Evolutionary conservation across 345 rosid genomes (phyloP).

Genomic region (Populus tremula): DNA sequence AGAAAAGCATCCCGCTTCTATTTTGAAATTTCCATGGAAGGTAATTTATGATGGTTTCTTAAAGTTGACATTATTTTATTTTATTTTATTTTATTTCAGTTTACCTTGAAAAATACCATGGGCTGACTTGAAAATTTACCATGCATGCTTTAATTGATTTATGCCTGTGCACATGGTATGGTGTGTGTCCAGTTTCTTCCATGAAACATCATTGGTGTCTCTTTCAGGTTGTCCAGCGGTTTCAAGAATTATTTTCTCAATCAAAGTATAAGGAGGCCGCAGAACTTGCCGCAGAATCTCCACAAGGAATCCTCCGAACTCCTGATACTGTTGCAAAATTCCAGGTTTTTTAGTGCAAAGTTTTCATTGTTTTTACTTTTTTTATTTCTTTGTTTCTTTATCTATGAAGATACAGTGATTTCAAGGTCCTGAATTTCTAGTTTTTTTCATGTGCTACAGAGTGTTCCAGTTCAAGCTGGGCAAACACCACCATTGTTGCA

Average conservation of each 20-base stretch:
- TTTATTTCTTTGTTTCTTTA: background rate
- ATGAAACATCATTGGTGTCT: background rate
- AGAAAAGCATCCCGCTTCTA: background rate
- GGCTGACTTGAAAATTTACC: background rate
- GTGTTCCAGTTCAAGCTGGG: slow-evolving; percentile 97
- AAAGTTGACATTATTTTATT: background rate
- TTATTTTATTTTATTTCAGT: background rate
- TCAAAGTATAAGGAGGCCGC: slow-evolving; percentile 98
- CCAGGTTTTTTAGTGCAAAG: slow-evolving; percentile 53
- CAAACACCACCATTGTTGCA: slow-evolving; percentile 93
- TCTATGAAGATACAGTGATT: background rate
- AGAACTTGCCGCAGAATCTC: slow-evolving; percentile 97
- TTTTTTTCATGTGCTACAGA: slow-evolving; percentile 39
- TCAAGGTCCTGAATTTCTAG: background rate
- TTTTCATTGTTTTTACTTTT: background rate
- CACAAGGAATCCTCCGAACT: slow-evolving; percentile 90
- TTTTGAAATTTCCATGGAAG: background rate
- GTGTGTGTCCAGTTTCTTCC: background rate
- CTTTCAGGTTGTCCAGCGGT: slow-evolving; percentile 86
- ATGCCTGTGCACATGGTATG: background rate
- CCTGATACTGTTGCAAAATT: slow-evolving; percentile 93
- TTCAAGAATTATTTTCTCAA: slow-evolving; percentile 91
- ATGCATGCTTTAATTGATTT: background rate
- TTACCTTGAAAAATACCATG: background rate
- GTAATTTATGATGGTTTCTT: background rate